Evolutionary conservation across 768 basidiomycete genomes (phyloP).

Genomic region (Ramaria rubella): DNA sequence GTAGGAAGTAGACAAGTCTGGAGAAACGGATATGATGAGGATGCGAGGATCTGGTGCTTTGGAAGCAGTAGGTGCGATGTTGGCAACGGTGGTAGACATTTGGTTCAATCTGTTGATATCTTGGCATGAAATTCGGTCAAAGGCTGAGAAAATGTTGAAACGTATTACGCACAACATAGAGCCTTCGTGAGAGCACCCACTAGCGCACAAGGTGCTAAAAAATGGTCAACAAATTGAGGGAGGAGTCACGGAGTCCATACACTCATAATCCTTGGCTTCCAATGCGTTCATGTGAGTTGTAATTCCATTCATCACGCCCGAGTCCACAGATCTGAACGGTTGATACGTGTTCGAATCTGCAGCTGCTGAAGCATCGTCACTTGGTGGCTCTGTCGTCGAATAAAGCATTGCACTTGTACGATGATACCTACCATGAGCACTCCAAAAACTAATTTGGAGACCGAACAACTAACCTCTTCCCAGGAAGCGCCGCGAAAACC

Average conservation of each 20-base stretch:
- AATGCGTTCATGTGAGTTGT: slow-evolving; percentile 53
- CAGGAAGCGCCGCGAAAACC: slow-evolving; percentile 84
- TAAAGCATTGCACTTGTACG: slow-evolving; percentile 64
- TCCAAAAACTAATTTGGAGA: slow-evolving; percentile 41
- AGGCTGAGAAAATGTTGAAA: slow-evolving; percentile 22
- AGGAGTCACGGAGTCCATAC: slow-evolving; percentile 25
- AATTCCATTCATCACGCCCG: slow-evolving; percentile 55
- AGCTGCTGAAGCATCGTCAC: slow-evolving; percentile 28
- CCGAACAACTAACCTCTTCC: slow-evolving; percentile 53
- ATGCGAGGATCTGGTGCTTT: slow-evolving; percentile 46
- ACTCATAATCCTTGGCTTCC: slow-evolving; percentile 43
- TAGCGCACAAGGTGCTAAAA: slow-evolving; percentile 56
- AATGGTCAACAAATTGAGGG: slow-evolving; percentile 8
- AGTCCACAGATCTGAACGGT: slow-evolving; percentile 74
- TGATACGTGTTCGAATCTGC: slow-evolving; percentile 78
- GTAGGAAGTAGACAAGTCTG: slow-evolving; percentile 83
- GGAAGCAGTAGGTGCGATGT: slow-evolving; percentile 23
- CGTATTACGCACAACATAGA: slow-evolving; percentile 63
- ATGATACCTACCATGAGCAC: too few relatives aligned
- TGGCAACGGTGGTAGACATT: slow-evolving; percentile 21
- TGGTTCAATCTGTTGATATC: slow-evolving; percentile 58
- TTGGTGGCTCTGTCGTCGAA: slow-evolving; percentile 47
- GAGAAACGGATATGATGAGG: slow-evolving; percentile 83
- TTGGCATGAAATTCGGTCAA: slow-evolving; percentile 38
- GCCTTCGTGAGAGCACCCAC: slow-evolving; percentile 91